A percentile compares a stretch with the other conserved stretches of the same genome.
Evolutionary conservation across 805 yeast species (phyloP).

Genomic region (Barnettozyma botsteinii): DNA sequence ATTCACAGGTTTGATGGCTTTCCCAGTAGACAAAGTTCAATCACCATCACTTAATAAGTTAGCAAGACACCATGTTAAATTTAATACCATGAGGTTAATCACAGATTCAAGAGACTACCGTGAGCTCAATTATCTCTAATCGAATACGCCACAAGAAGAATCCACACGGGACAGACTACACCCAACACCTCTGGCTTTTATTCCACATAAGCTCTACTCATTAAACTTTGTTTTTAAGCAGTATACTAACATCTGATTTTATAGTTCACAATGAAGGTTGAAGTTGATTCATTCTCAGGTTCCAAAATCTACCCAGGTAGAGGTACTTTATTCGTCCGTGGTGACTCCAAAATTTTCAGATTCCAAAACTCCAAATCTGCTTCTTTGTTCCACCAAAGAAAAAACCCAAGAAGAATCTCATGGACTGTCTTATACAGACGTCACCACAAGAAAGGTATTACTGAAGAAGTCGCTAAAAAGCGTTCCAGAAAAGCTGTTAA

Average conservation of each 20-base stretch:
- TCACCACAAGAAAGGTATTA: slow-evolving; percentile 99
- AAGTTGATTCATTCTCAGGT: slow-evolving; percentile 99
- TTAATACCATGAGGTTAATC: too few species aligned
- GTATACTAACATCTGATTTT: slow-evolving; percentile 17
- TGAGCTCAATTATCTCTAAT: too few species aligned
- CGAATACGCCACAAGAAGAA: too few species aligned
- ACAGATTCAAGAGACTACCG: too few species aligned
- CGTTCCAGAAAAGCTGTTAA: slow-evolving; percentile 96
- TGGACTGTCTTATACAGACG: slow-evolving; percentile 99
- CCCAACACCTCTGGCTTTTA: too few species aligned
- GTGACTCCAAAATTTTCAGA: slow-evolving; percentile 99
- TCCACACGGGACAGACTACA: too few species aligned
- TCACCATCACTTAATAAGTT: too few species aligned
- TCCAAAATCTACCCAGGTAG: slow-evolving; percentile 99
- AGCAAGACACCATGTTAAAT: too few species aligned
- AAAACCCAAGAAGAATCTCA: slow-evolving; percentile 99
- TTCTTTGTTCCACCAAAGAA: slow-evolving; percentile 98
- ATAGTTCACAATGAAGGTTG: slow-evolving; percentile 82
- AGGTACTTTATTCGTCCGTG: slow-evolving; percentile 98
- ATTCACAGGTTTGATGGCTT: too few species aligned
- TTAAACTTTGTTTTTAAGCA: neutral
- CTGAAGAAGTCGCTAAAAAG: slow-evolving; percentile 97
- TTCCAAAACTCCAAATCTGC: slow-evolving; percentile 97
- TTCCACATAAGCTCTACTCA: too few species aligned
- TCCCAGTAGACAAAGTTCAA: too few species aligned